Evolutionary conservation across 306 rosid species (phyloP).

Genomic region (Corylus avellana): DNA sequence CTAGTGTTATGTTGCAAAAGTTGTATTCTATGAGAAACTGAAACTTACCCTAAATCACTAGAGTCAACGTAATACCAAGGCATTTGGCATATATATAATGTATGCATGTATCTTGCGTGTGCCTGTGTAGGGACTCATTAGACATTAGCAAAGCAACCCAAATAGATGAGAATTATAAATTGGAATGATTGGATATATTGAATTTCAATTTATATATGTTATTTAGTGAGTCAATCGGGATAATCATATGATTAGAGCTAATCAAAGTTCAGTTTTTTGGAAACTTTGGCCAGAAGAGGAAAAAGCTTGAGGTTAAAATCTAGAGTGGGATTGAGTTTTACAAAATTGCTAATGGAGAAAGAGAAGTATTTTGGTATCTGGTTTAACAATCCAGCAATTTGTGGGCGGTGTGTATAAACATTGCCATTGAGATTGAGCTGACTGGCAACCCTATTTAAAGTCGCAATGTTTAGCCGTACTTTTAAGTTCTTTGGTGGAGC

Average conservation of each 20-base stretch:
- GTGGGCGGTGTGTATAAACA: background rate
- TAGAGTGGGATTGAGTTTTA: background rate
- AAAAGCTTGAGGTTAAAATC: background rate
- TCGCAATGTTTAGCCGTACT: background rate
- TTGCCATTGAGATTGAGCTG: background rate
- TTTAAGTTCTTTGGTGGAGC: background rate
- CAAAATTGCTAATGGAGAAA: background rate
- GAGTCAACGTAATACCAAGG: background rate
- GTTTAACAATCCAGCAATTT: background rate
- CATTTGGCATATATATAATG: background rate
- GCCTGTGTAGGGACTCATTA: too few species aligned
- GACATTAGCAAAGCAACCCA: background rate
- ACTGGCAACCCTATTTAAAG: background rate
- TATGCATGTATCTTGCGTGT: too few species aligned
- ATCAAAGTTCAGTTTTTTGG: background rate
- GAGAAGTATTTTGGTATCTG: background rate
- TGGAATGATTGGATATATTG: background rate
- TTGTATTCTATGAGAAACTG: background rate
- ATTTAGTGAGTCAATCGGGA: background rate
- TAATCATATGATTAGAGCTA: background rate
- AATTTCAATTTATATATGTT: background rate
- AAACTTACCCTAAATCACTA: background rate
- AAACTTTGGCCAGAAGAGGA: background rate
- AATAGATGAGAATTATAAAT: background rate
- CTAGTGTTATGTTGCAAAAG: background rate